Conservation (phyloP, 129 eudicot species). For the Oenanthe sinensis region DNA sequence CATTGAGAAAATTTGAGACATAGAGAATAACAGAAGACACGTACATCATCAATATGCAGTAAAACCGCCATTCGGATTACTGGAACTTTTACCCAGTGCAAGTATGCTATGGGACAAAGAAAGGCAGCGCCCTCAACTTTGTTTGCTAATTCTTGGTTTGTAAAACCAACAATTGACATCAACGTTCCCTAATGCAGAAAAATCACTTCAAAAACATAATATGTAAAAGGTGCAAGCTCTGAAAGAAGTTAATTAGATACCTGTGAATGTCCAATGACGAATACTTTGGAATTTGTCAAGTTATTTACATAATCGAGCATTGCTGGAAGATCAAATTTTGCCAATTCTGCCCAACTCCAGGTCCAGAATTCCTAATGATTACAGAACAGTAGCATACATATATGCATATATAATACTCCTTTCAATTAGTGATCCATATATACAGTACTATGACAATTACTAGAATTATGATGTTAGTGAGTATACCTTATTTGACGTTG, state of each 20-base stretch:
- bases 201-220: background rate
- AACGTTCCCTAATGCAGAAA: background rate
- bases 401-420: background rate
- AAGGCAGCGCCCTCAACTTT: background rate
- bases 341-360: conserved; percentile 4
- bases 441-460: background rate
- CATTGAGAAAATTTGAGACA: background rate
- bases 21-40: background rate
- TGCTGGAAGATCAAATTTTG: background rate
- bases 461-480: background rate
- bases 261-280: conserved; percentile 3
- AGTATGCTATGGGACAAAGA: conserved; percentile 7
- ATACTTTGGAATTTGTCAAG: background rate
- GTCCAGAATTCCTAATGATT: background rate
- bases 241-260: background rate
- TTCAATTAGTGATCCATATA: background rate
- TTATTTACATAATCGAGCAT: background rate
- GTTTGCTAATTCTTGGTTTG: background rate
- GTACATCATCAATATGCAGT: background rate
- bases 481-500: background rate
- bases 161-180: background rate
- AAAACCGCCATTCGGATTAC: background rate
- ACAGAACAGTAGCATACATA: background rate
- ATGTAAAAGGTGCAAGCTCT: background rate
- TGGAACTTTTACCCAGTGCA: background rate